These are phyloP conservation scores for Diutina ranongensis DNA, from an alignment of 1,139 yeast species.

Conservation along the genomic window DNA sequence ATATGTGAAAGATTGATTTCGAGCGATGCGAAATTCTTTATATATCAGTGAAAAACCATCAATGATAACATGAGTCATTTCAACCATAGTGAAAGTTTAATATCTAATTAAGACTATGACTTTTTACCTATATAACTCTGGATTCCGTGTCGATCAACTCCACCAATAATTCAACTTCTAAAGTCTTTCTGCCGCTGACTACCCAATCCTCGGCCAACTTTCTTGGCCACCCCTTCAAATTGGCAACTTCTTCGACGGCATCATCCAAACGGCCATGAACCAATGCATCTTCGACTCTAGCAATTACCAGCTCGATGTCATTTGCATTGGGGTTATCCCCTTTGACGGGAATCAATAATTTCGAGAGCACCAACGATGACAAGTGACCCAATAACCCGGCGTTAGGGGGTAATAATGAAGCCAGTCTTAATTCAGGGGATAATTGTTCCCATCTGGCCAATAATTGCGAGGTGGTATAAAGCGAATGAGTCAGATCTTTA, in stretches of 20 bases:
- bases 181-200: slow-evolving; percentile 72
- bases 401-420: slow-evolving; percentile 82
- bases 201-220: slow-evolving; percentile 89
- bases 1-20: background rate
- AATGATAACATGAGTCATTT: too few relatives aligned
- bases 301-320: slow-evolving; percentile 81
- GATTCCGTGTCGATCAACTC: slow-evolving; percentile 26
- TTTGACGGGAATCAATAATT: slow-evolving; percentile 58
- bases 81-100: too few relatives aligned
- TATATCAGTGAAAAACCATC: too few relatives aligned
- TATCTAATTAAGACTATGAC: background rate
- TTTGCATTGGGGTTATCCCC: slow-evolving; percentile 49
- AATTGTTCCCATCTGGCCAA: slow-evolving; percentile 62
- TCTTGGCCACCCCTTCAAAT: slow-evolving; percentile 90
- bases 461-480: slow-evolving; percentile 57
- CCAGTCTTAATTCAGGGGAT: slow-evolving; percentile 79
- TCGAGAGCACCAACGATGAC: slow-evolving; percentile 67
- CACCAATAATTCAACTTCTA: slow-evolving; percentile 76
- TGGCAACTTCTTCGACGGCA: slow-evolving; percentile 89
- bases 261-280: slow-evolving; percentile 68
- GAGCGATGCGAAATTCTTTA: too few relatives aligned
- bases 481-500: slow-evolving; percentile 43
- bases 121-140: background rate
- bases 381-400: slow-evolving; percentile 93
- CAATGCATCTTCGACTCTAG: slow-evolving; percentile 72